Percentiles rank a stretch among this genome's conserved stretches.
Evolutionary conservation across 1,284 basidiomycete genomes (phyloP).

Genomic region (Cutaneotrichosporon cutaneum): DNA sequence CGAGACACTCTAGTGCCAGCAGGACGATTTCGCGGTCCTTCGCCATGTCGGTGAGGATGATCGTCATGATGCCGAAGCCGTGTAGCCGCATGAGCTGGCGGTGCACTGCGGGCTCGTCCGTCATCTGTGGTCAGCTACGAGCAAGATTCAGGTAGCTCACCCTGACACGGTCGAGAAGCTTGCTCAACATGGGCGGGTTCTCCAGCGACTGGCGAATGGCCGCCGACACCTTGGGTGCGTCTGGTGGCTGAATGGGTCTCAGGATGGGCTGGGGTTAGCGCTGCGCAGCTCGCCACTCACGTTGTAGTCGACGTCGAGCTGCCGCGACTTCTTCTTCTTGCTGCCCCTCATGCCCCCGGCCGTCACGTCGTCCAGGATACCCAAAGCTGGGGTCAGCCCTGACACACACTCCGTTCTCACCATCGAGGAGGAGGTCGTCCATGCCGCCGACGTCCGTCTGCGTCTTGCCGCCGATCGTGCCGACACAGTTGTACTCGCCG

Average conservation of each 20-base stretch:
- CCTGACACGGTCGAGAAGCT: slow-evolving; percentile 81
- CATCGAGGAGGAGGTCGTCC: slow-evolving; percentile 93
- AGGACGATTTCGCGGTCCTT: slow-evolving; percentile 70
- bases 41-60: slow-evolving; percentile 71
- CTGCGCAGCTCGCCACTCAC: slow-evolving; percentile 53
- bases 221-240: slow-evolving; percentile 86
- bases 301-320: slow-evolving; percentile 86
- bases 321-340: slow-evolving; percentile 86
- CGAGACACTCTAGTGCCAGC: slow-evolving; percentile 69
- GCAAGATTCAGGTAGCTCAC: slow-evolving; percentile 53
- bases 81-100: slow-evolving; percentile 88
- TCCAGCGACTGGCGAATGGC: slow-evolving; percentile 82
- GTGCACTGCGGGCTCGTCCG: slow-evolving; percentile 74
- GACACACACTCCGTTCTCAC: slow-evolving; percentile 56
- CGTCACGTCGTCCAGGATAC: slow-evolving; percentile 88
- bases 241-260: slow-evolving; percentile 69
- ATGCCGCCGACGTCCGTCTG: slow-evolving; percentile 92
- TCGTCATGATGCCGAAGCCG: slow-evolving; percentile 89
- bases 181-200: slow-evolving; percentile 77
- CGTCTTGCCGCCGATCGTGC: slow-evolving; percentile 95
- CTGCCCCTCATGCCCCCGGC: slow-evolving; percentile 73
- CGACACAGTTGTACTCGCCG: slow-evolving; percentile 93
- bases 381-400: slow-evolving; percentile 66
- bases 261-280: slow-evolving; percentile 56
- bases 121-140: slow-evolving; percentile 61